Percentiles rank a stretch among this genome's conserved stretches.
Conservation (phyloP, 2,329 filamentous ascomycete species). For the Colletotrichum sp. region DNA sequence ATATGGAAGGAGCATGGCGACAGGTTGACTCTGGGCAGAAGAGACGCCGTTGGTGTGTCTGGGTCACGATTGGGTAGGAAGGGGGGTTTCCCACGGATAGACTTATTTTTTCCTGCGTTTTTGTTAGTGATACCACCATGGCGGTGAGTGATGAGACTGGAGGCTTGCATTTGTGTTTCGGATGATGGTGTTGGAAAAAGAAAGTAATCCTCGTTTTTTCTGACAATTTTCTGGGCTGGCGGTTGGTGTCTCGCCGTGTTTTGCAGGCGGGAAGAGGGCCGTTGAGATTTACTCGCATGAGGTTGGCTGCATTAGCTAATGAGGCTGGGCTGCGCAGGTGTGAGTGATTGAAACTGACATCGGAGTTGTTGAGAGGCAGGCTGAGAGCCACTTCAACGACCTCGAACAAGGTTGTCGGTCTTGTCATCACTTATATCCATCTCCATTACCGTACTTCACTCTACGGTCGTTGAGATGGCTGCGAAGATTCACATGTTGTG, state of each 20-base stretch:
- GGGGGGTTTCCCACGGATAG: background rate
- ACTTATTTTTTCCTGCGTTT: background rate
- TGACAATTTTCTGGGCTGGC: background rate
- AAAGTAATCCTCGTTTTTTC: background rate
- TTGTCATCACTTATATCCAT: background rate
- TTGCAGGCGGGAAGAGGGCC: background rate
- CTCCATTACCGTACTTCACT: background rate
- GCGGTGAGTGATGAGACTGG: background rate
- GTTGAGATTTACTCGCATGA: background rate
- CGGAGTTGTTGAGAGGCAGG: slow-evolving; percentile 4
- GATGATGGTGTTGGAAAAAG: background rate
- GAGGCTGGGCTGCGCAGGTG: background rate
- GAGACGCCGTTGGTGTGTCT: background rate
- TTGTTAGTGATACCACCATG: background rate
- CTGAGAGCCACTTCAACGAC: background rate
- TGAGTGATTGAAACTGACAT: background rate
- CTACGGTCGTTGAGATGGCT: background rate
- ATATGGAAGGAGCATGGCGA: background rate
- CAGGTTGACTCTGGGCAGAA: background rate
- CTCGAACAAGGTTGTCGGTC: background rate
- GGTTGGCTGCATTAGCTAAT: slow-evolving; percentile 1
- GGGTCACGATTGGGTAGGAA: background rate
- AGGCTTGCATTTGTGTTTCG: slow-evolving; percentile 1
- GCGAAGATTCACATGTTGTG: background rate
- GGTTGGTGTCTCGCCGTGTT: background rate